Conservation (phyloP, 164 flowering plant species). For the Piper betle region DNA sequence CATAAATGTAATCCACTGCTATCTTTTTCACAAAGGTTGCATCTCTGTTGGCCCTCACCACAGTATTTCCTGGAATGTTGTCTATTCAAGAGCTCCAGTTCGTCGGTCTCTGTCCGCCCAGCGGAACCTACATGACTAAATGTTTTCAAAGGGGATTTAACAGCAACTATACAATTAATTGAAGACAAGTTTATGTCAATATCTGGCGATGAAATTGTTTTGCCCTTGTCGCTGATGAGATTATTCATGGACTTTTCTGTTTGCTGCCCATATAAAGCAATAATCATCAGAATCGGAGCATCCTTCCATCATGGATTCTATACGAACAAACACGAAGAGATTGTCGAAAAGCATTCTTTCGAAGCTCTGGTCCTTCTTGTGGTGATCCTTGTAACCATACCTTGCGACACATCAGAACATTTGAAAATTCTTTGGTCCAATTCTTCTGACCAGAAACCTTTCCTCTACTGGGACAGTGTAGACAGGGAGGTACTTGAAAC, state of each 20-base stretch:
- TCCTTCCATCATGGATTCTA: constrained; percentile 93
- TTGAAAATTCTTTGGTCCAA: constrained; percentile 84
- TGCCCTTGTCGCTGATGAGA: constrained; percentile 21
- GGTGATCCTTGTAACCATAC: constrained; percentile 93
- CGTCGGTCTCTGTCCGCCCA: constrained; percentile 47
- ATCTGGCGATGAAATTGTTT: constrained; percentile 21
- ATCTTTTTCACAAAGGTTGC: constrained; percentile 57
- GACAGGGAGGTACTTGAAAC: constrained; percentile 95
- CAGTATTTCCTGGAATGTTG: constrained; percentile 82
- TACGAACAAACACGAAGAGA: constrained; percentile 62
- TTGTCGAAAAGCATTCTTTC: constrained; percentile 80
- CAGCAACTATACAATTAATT: constrained; percentile 53
- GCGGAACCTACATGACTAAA: constrained; percentile 21
- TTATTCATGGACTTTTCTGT: constrained; percentile 34
- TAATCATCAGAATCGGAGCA: constrained; percentile 60
- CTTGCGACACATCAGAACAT: constrained; percentile 97
- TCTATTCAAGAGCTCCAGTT: constrained; percentile 54
- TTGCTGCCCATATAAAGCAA: constrained; percentile 42
- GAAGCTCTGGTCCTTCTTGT: constrained; percentile 86
- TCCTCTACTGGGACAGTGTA: constrained; percentile 87
- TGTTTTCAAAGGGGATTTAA: constrained; percentile 20
- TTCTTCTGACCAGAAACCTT: constrained; percentile 76
- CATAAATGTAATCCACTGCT: constrained; percentile 76
- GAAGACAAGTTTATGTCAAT: constrained; percentile 41
- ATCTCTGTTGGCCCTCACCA: constrained; percentile 67